A percentile compares a stretch with the other conserved stretches of the same genome.
Evolutionary conservation across 1,139 yeast species (phyloP).

Genomic region (Yamadazyma buinensis): DNA sequence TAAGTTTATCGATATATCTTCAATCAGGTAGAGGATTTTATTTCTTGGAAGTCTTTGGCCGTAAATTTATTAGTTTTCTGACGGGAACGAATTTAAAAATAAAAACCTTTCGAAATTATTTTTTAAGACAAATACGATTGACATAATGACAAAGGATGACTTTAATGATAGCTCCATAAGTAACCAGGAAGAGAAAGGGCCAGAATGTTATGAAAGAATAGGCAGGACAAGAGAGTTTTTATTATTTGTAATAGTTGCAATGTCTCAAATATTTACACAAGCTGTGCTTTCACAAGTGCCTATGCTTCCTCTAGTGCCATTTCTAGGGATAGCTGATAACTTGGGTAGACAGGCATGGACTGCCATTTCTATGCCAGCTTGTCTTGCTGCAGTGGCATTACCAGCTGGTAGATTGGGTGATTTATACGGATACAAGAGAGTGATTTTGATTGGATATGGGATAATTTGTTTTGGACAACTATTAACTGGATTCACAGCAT

Average conservation of each 20-base stretch:
- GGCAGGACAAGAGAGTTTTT: constrained; percentile 1
- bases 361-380: constrained; percentile 50
- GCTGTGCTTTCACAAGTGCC: constrained; percentile 41
- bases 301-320: constrained; percentile 30
- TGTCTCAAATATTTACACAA: constrained; percentile 19
- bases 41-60: too few relatives aligned
- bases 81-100: too few relatives aligned
- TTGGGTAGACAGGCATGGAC: constrained; percentile 52
- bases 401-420: constrained; percentile 61
- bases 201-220: not conserved
- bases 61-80: too few relatives aligned
- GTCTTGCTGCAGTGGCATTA: constrained; percentile 57
- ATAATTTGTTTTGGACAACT: constrained; percentile 49
- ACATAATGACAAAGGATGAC: too few relatives aligned
- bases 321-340: constrained; percentile 15
- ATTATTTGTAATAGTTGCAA: constrained; percentile 20
- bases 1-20: too few relatives aligned
- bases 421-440: constrained; percentile 48
- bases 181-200: not conserved
- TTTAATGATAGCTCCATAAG: too few relatives aligned
- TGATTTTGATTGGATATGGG: constrained; percentile 43
- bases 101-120: too few relatives aligned
- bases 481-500: constrained; percentile 45
- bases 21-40: too few relatives aligned
- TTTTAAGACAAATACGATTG: too few relatives aligned